Evolutionary conservation across 176 grass and related monocot genomes (phyloP), one percentile per base, ranked within the genome.

Genomic region (Alloteropsis semialata): DNA sequence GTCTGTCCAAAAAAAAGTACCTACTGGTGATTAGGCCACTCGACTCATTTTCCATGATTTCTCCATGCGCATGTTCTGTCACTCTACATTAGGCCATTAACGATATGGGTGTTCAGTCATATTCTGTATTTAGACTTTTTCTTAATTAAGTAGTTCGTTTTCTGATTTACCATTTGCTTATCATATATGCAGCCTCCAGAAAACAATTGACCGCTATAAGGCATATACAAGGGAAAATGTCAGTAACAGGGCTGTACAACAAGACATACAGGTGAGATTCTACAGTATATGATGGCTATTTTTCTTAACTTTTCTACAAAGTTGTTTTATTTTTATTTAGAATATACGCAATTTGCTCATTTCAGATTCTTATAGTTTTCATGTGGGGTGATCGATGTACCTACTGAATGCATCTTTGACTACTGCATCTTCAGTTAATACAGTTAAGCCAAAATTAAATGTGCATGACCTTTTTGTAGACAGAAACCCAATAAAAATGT

Each of bases 121-220:
- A 74, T 64, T 17, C 27, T 34, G 24, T 41, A 37, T 51, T 15
- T 18, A 10, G 14, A 49, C 4, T 19, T 69, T 34, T 42, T 60
- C 19, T 57, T 24, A 34, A 49, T 57, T 24, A 34, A 49, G 28
- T 49, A 44, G 5, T 14, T 44, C 64, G 43, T 65, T 15, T 65
- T 78, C 22, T 42, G 37, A 89, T 14, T 65, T 59, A 49, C 28
- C 38, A 5, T 78, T 73, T 76, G 41, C 24, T 72, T 71, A 8
- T 32, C 78, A 5, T 78, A 19, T 84, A 9, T 78, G 30, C 33
- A 94, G 92, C 80, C 46, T 94, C 50, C 79, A 86, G 28, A 88
- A 91, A 84, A 84, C 88, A 21, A 91, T 94, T 72, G 86, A 88
- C 22, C 86, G 88, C 14, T 94, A 94, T 33, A 91, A 65, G 66